Base-by-base conservation (phyloP, 2,329 filamentous ascomycete genomes). In the Fusarium nygamai region DNA sequence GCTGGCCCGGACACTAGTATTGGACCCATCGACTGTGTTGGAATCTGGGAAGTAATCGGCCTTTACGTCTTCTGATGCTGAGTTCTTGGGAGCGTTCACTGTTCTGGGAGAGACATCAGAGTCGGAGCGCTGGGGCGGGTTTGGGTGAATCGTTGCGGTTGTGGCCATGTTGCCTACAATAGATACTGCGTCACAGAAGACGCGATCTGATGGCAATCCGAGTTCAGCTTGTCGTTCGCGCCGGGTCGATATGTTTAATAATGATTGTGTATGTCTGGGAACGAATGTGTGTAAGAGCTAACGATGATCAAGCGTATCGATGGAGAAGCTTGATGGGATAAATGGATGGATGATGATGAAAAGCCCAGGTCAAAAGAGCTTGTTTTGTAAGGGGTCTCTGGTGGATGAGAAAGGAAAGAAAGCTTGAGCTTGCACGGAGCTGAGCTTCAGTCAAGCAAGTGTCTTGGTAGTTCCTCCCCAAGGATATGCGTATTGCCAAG, bases 51-150 rank as follows among this genome's bases (percentile, higher is more conserved):
- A 81, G 51, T 81, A 80, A 29, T 74, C 82, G 51, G 29, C 20
- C 38, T 76, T 57, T 20, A 53, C 22, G 19, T 44, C 58, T 41
- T 53, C 44, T 34, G 48, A 33, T 17, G 70, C 72, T 57, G 76
- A 66, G 19, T 62, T 56, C 68, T 66, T 66, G 6, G 73, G 71
- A 24, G 79, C 76, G 22, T 63, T 46, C 13, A 77, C 66, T 12
- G 85, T 82, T 61, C 80, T 80, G 34, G 86, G 85, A 65, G 86
- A 87, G 64, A 87, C 75, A 51, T 86, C 84, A 24, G 83, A 84
- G 70, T 83, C 84, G 58, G 84, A 80, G 67, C 82, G 84, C 60
- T 79, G 77, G 39, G 79, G 61, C 39, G 73, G 44, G 53, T 67
- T 54, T 74, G 73, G 74, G 61, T 77, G 78, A 56, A 65, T 62